A percentile compares a stretch with the other conserved stretches of the same genome.
These are phyloP conservation scores for Cryptosporidium sp. DNA, from an alignment of 169 alveolate genomes.

Conservation along the genomic window DNA sequence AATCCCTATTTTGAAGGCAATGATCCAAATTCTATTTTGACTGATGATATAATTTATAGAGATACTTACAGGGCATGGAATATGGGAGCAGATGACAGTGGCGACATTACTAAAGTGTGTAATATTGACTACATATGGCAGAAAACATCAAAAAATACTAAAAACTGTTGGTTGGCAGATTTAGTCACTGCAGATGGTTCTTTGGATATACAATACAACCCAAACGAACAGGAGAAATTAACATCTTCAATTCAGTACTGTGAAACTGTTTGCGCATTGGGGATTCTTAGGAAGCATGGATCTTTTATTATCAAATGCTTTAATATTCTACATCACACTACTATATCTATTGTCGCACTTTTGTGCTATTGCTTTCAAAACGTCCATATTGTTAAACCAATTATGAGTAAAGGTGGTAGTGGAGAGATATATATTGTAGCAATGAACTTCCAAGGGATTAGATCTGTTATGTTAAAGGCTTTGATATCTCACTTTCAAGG, in stretches of 20 bases:
- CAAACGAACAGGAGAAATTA: slow-evolving; percentile 81
- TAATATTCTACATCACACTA: slow-evolving; percentile 80
- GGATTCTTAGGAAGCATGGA: slow-evolving; percentile 82
- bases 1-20: slow-evolving; percentile 84
- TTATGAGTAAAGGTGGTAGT: slow-evolving; percentile 79
- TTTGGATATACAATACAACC: slow-evolving; percentile 80
- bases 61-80: slow-evolving; percentile 83
- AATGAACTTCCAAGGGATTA: slow-evolving; percentile 81
- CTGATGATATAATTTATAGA: slow-evolving; percentile 83
- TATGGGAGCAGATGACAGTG: slow-evolving; percentile 82
- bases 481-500: slow-evolving; percentile 77
- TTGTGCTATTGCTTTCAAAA: slow-evolving; percentile 81
- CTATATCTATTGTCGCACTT: slow-evolving; percentile 80
- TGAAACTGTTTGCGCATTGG: slow-evolving; percentile 84
- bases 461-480: slow-evolving; percentile 80
- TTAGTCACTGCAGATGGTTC: slow-evolving; percentile 85
- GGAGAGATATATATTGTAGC: slow-evolving; percentile 83
- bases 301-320: slow-evolving; percentile 81
- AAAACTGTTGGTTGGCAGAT: slow-evolving; percentile 76
- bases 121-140: slow-evolving; percentile 84
- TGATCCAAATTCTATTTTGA: slow-evolving; percentile 78
- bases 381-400: slow-evolving; percentile 82
- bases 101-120: slow-evolving; percentile 78
- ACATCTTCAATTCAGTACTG: slow-evolving; percentile 81
- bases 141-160: slow-evolving; percentile 67